Base-by-base conservation (phyloP, 2,329 filamentous ascomycete genomes). In the Arthrobotrys megalospora region DNA sequence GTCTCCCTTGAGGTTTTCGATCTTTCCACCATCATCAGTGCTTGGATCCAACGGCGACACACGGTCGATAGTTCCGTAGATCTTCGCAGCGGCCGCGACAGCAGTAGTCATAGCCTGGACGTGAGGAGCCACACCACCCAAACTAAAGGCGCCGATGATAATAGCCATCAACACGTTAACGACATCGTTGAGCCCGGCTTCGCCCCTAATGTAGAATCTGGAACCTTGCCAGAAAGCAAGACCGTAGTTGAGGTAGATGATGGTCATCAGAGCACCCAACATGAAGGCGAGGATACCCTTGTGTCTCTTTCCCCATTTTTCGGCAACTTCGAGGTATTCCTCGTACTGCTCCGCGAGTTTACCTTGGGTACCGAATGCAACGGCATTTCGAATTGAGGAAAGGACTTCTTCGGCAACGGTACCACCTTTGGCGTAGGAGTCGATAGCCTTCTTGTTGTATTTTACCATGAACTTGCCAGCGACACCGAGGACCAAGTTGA, bases 321-420 rank as follows among this genome's bases (percentile, higher is more conserved):
- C 91, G 12, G 94, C 94, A 68, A 89, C 88, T 50, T 85, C 85
- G 36, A 98, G 86, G 83, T 97, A 92, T 1, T 83, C 83, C 81
- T 97, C 92, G 83, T 98, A 98, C 84, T 95, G 91, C 79, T 88
- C 88, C 10, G 95, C 93, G n/a, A 98, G 88, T 80, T 95, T 94
- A 70, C 95, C 92, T 84, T 98, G 94, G 0, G 94, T 97, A 50
- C 93, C 93, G 82, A 97, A 99, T 34, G 96, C 96, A 6, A 93
- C 90, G 6, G 95, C 92, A 82, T 97, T 98, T 80, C 96, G 91
- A 81, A 98, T 92, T 0, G 94, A 97, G 84, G 93, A 94, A 82
- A 99, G 89, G 67, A 97, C 95, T 85, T 99, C 96, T 83, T 98
- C 96, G 3, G 93, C 95, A 11, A 98, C 89, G 1, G 91, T 94